A percentile compares a stretch with the other conserved stretches of the same genome.
These are phyloP conservation scores for Didymella keratinophila DNA, from an alignment of 2,329 filamentous ascomycete genomes.

Conservation along the genomic window DNA sequence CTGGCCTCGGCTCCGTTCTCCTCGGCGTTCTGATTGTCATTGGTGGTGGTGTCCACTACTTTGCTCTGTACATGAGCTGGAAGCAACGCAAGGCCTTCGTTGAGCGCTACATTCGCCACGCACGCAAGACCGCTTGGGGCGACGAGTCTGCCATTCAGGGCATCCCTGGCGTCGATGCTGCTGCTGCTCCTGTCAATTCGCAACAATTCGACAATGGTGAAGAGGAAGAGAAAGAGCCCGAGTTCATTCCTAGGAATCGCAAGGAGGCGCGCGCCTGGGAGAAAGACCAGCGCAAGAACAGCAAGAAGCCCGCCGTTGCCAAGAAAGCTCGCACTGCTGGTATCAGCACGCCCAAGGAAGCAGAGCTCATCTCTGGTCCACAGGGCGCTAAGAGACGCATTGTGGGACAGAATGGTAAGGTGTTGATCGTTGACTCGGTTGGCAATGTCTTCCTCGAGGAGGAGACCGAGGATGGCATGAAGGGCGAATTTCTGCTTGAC, in stretches of 20 bases:
- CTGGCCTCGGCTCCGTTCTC: slow-evolving; percentile 85
- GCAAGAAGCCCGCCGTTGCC: slow-evolving; percentile 58
- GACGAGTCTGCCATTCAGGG: slow-evolving; percentile 72
- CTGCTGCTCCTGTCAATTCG: slow-evolving; percentile 47
- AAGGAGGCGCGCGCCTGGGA: slow-evolving; percentile 89
- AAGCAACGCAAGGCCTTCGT: slow-evolving; percentile 91
- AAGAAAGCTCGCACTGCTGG: slow-evolving; percentile 64
- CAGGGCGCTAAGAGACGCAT: slow-evolving; percentile 85
- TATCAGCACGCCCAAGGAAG: slow-evolving; percentile 64
- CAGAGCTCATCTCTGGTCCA: slow-evolving; percentile 63
- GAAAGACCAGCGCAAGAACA: slow-evolving; percentile 75
- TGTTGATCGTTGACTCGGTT: slow-evolving; percentile 87
- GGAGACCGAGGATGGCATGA: slow-evolving; percentile 83
- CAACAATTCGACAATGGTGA: slow-evolving; percentile 39
- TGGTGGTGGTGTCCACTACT: slow-evolving; percentile 87
- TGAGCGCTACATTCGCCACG: slow-evolving; percentile 88
- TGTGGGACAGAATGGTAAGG: slow-evolving; percentile 92
- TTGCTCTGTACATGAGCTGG: slow-evolving; percentile 84
- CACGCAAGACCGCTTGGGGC: slow-evolving; percentile 88
- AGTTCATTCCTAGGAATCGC: slow-evolving; percentile 73
- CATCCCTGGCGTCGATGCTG: slow-evolving; percentile 67
- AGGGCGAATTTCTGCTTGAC: slow-evolving; percentile 85
- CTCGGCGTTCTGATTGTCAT: slow-evolving; percentile 80
- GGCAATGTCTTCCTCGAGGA: slow-evolving; percentile 97
- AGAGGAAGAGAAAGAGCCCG: slow-evolving; percentile 55